phyloP scores from a whole-genome alignment of 2,329 filamentous ascomycete genomes.

The Paraphoma chrysanthemicola region DNA sequence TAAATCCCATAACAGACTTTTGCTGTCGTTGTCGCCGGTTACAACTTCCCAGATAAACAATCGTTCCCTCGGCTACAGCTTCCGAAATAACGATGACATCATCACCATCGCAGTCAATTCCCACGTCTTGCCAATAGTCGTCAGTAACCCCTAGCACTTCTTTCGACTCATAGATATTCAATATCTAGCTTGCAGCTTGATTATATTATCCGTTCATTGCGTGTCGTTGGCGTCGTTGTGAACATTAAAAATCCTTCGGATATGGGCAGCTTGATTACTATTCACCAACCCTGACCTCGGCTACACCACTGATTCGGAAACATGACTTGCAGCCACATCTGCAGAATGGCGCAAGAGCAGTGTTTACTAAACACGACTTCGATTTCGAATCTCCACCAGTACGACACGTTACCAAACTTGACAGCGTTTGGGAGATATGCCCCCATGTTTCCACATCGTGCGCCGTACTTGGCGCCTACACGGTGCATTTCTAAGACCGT shows the following conservation, averaged over 20 bases:
- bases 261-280: slow-evolving; percentile 4
- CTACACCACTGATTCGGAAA: not conserved
- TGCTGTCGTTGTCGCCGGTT: not conserved
- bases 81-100: not conserved
- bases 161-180: too few species aligned
- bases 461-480: too few species aligned
- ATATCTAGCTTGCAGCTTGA: too few species aligned
- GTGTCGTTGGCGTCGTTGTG: too few species aligned
- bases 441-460: not conserved
- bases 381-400: not conserved
- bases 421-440: not conserved
- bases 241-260: not conserved
- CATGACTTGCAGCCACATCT: not conserved
- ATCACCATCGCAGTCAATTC: not conserved
- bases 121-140: too few species aligned
- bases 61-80: not conserved
- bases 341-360: not conserved
- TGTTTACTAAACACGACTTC: not conserved
- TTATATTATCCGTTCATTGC: too few species aligned
- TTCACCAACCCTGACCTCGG: not conserved
- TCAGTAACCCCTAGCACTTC: too few species aligned
- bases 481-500: too few species aligned
- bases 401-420: not conserved
- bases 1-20: too few species aligned
- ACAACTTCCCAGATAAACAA: not conserved